Evolutionary conservation across 306 rosid species (phyloP), one percentile per base, ranked within the genome.

Genomic region (Pterocarpus macrocarpus): DNA sequence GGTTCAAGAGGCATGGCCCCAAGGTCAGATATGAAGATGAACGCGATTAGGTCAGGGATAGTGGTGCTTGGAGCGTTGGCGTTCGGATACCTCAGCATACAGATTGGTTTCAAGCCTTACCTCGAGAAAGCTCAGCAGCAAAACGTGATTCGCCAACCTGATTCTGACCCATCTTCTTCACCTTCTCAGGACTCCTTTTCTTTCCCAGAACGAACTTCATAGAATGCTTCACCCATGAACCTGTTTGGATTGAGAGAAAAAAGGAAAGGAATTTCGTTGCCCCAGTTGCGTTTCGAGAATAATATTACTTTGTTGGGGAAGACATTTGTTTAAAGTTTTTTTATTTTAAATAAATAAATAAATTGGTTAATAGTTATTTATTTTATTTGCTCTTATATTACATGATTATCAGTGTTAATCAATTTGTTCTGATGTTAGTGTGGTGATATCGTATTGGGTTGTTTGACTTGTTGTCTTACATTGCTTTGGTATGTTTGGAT

Each of bases 1-100:
- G 56, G 32, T 59, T 61, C 41, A 36, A 90, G 87, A 95, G 78
- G 64, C 32, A 84, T 79, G 84, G 87, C 58, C 80, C 88, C 49
- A 49, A 71, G 59, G 65, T 71, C 89, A 72, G 86, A 83, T 78
- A 64, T 80, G 95, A 90, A 71, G 86, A 69, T 78, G 92, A 95
- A 92, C 55, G 94, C 95, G 64, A 74, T 88, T 68, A 87, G 97
- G 84, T 95, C 97, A 34, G 91, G 87, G 28, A 77, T 95, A 57
- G 97, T 95, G 80, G 97, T 95, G 73, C n/a, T 95, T 35, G 97
- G 98, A 82, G 88, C 97, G 14, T 14, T 92, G 65, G 97, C 95
- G 8, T 95, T 95, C 64, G 98, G 99, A 10, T 95, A 90, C 79
- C 81, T 95, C 13, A 95, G 89, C 75, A 4, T 93, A 0, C 92